These are phyloP conservation scores for Termitomyces titanicus DNA, from an alignment of 768 basidiomycete species.

Conservation along the genomic window DNA sequence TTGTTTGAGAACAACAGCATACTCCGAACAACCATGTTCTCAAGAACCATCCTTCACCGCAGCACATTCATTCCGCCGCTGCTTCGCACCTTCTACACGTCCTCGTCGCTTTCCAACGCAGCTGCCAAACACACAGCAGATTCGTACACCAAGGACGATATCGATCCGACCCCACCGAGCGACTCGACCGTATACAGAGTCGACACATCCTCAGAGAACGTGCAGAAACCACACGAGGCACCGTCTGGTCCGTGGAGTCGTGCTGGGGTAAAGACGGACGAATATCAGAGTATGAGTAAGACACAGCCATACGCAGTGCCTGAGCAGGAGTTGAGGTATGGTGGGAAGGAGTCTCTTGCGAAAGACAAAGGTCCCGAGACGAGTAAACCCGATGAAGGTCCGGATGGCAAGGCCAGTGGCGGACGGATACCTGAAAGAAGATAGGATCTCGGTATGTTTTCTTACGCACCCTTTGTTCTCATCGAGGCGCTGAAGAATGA, in stretches of 20 bases:
- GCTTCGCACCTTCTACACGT: conserved; percentile 3
- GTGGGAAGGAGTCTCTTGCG: conserved; percentile 21
- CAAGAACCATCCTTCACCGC: conserved; percentile 5
- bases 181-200: conserved; percentile 43
- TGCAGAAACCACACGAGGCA: conserved; percentile 46
- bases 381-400: conserved; percentile 30
- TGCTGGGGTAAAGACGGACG: conserved; percentile 34
- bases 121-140: conserved; percentile 29
- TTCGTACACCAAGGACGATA: conserved; percentile 47
- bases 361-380: conserved; percentile 32
- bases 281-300: conserved; percentile 29
- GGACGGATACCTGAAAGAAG: conserved; percentile 31
- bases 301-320: conserved; percentile 27
- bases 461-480: not conserved
- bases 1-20: not conserved
- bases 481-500: not conserved
- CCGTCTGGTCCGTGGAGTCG: conserved; percentile 44
- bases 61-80: not conserved
- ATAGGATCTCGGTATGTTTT: not conserved
- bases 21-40: conserved; percentile 10
- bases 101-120: not conserved
- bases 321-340: conserved; percentile 26
- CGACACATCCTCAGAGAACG: conserved; percentile 38
- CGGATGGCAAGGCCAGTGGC: conserved; percentile 30
- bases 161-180: conserved; percentile 38